A percentile compares a stretch with the other conserved stretches of the same genome.
These are phyloP conservation scores for Ustilago lituana DNA, from an alignment of 1,284 basidiomycete species.

Conservation along the genomic window DNA sequence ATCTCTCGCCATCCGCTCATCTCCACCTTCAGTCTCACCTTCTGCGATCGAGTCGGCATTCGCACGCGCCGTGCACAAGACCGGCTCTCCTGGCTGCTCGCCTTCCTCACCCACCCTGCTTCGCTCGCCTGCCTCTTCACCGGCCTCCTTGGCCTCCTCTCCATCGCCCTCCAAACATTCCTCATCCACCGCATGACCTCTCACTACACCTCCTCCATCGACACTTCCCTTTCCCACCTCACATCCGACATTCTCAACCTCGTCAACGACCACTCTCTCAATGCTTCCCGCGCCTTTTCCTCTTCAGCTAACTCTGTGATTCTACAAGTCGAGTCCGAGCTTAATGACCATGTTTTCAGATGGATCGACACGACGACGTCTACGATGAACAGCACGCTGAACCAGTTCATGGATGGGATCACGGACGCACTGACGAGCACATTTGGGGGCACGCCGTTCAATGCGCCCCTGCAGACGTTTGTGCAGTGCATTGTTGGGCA, in stretches of 20 bases:
- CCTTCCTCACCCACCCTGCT: conserved; percentile 88
- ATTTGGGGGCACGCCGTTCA: conserved; percentile 72
- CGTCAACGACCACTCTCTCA: conserved; percentile 81
- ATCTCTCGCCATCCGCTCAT: conserved; percentile 54
- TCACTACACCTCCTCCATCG: conserved; percentile 24
- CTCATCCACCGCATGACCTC: conserved; percentile 67
- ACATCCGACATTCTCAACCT: conserved; percentile 76
- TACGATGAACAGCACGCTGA: conserved; percentile 76
- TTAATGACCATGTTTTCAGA: conserved; percentile 80
- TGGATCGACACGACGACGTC: conserved; percentile 94
- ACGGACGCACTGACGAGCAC: conserved; percentile 71
- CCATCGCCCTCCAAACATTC: conserved; percentile 84
- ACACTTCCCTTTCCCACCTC: conserved; percentile 73
- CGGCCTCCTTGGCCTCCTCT: conserved; percentile 86
- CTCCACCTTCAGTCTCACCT: conserved; percentile 20
- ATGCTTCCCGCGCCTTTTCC: conserved; percentile 78
- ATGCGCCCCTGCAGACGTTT: conserved; percentile 49
- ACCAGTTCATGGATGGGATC: conserved; percentile 70
- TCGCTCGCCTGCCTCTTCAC: conserved; percentile 88
- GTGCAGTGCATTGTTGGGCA: conserved; percentile 80
- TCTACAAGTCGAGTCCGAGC: conserved; percentile 75
- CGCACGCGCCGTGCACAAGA: conserved; percentile 16
- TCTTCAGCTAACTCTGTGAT: conserved; percentile 78
- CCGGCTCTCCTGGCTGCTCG: conserved; percentile 78
- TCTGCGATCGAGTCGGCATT: conserved; percentile 34